A percentile compares a stretch with the other conserved stretches of the same genome.
Conservation (phyloP, 176 grass and related monocot species). For the Chloris gayana region DNA sequence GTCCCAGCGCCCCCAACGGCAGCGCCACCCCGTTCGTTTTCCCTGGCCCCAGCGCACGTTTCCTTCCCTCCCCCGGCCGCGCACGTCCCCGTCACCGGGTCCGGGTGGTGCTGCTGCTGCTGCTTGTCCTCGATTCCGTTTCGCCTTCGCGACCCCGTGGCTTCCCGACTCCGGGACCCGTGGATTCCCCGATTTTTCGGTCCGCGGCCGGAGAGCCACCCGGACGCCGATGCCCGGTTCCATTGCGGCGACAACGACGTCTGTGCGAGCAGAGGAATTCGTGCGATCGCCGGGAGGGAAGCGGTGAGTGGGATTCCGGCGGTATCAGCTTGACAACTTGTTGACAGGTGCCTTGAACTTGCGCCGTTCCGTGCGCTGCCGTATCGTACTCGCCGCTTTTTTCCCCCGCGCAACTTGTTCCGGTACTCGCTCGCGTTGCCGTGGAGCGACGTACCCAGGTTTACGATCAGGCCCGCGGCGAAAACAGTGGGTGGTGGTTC, state of each 20-base stretch:
- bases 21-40: background rate
- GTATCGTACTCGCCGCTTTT: background rate
- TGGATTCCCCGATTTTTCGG: slow-evolving; percentile 18
- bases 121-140: slow-evolving; percentile 28
- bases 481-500: background rate
- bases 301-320: background rate
- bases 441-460: background rate
- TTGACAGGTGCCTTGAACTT: slow-evolving; percentile 11
- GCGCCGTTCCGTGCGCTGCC: background rate
- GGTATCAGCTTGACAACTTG: background rate
- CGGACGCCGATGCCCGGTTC: background rate
- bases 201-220: slow-evolving; percentile 1
- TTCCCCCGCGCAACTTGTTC: background rate
- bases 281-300: too few relatives aligned
- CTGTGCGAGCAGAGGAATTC: too few relatives aligned
- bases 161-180: background rate
- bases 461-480: too few relatives aligned
- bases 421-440: background rate
- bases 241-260: background rate
- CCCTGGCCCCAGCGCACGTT: slow-evolving; percentile 1
- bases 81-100: slow-evolving; percentile 32
- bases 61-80: background rate
- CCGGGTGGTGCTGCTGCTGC: background rate
- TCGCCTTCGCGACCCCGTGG: background rate
- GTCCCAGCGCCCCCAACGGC: background rate